phyloP scores from a whole-genome alignment of 306 rosid genomes.

The Comarum palustre region DNA sequence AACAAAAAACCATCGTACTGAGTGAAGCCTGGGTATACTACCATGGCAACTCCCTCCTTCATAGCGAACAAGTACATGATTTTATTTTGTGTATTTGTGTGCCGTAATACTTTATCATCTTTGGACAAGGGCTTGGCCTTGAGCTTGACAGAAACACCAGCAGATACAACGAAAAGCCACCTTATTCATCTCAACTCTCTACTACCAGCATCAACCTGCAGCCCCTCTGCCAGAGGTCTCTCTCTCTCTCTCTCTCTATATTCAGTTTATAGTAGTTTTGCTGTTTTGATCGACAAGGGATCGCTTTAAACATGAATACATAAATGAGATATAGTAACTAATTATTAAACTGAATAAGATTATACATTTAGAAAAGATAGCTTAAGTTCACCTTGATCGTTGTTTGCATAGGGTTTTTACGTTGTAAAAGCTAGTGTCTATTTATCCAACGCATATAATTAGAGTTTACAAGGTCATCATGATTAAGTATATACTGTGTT shows the following conservation, averaged over 20 bases:
- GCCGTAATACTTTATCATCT: not conserved
- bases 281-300: not conserved
- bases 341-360: no score
- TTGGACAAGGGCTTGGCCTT: slow-evolving; percentile 15
- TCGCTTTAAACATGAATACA: not conserved
- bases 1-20: not conserved
- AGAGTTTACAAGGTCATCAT: no score
- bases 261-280: not conserved
- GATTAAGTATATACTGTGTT: not conserved
- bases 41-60: slow-evolving; percentile 20
- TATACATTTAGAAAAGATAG: no score
- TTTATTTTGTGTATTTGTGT: slow-evolving; percentile 1
- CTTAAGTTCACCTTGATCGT: no score
- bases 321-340: no score
- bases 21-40: not conserved
- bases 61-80: not conserved
- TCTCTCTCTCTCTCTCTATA: not conserved
- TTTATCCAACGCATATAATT: no score
- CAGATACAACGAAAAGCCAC: not conserved
- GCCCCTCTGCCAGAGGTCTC: slow-evolving; percentile 38
- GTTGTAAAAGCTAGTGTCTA: no score
- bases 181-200: slow-evolving; percentile 33
- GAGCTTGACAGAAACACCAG: not conserved
- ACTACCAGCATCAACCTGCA: slow-evolving; percentile 53
- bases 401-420: no score